Percentiles rank a stretch among this genome's conserved stretches.
These are phyloP conservation scores for Globisporangium radiosum DNA, from an alignment of 352 stramenopile species.

Conservation along the genomic window DNA sequence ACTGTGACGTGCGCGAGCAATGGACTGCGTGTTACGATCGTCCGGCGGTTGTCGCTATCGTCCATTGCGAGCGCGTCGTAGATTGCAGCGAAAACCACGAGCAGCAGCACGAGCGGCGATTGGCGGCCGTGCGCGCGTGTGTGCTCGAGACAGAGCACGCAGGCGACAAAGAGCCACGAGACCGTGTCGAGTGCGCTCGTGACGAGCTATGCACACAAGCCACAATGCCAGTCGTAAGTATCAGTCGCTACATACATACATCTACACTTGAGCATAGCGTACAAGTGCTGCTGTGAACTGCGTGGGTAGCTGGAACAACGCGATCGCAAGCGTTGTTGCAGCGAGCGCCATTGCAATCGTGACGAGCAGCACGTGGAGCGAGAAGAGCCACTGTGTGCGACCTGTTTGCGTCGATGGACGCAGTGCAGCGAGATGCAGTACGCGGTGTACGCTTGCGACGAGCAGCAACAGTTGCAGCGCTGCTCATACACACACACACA, in stretches of 20 bases:
- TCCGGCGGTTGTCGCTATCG: neutral
- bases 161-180: constrained; percentile 15
- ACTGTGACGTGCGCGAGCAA: neutral
- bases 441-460: constrained; percentile 28
- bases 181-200: constrained; percentile 9
- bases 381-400: constrained; percentile 11
- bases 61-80: constrained; percentile 6
- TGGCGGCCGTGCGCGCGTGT: neutral
- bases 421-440: constrained; percentile 20
- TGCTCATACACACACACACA: constrained; percentile 6
- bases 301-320: constrained; percentile 6
- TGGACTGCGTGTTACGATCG: neutral
- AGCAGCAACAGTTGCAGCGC: constrained; percentile 29
- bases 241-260: neutral
- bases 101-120: constrained; percentile 2
- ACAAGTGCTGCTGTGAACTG: constrained; percentile 33
- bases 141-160: constrained; percentile 13
- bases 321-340: constrained; percentile 16
- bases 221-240: neutral
- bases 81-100: constrained; percentile 14
- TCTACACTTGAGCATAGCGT: neutral
- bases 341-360: constrained; percentile 18
- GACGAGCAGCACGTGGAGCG: constrained; percentile 25
- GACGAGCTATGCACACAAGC: constrained; percentile 6
- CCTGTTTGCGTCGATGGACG: too few species aligned